Evolutionary conservation across 2,329 filamentous ascomycete genomes (phyloP), one percentile per base, ranked within the genome.

Genomic region (Aspergillus neoniger): DNA sequence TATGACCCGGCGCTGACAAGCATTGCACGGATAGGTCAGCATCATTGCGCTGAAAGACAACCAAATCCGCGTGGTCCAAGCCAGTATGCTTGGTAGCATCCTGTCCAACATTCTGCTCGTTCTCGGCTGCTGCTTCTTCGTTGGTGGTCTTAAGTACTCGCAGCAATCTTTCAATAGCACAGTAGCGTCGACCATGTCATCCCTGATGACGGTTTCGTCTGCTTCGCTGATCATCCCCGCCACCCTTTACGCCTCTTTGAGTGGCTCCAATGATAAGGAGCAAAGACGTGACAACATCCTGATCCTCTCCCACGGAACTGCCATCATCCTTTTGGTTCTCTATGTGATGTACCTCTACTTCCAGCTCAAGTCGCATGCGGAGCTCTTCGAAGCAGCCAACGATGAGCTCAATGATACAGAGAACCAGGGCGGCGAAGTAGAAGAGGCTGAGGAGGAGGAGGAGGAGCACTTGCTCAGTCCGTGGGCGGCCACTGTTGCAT

Each of bases 11-110:
- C 30, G 30, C 58, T 60, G 47, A 64, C 32, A 19, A 25, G 15
- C 25, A 14, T 48, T 32, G 14, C 10, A 15, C 44, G 52, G 59
- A 9, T 72, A 94, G 91, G 91, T 96, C 73, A 96, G 91, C 75
- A 94, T 98, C 68, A 90, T 98, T 65, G 95, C 95, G 17, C 84
- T 99, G 49, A 86, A 83, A 66, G 87, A 95, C 69, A 87, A 88
- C 64, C 90, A 98, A 79, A 96, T 97, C 72, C 88, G 94, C 70
- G 93, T 98, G 66, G 94, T 98, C n/a, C 95, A 98, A 79, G 90
- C 94, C 19, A 96, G 92, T 65, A 98, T 98, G 93, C 87, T 98
- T 36, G 94, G 95, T 51, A 96, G 91, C 71, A 96, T 98, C 69
- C 83, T 98, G 41, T 97, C 94, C 66, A 98, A 98, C 77, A 88